Evolutionary conservation across 2,329 filamentous ascomycete species (phyloP), one percentile per base, ranked within the genome.

Genomic region (Cadophora luteo-olivacea): DNA sequence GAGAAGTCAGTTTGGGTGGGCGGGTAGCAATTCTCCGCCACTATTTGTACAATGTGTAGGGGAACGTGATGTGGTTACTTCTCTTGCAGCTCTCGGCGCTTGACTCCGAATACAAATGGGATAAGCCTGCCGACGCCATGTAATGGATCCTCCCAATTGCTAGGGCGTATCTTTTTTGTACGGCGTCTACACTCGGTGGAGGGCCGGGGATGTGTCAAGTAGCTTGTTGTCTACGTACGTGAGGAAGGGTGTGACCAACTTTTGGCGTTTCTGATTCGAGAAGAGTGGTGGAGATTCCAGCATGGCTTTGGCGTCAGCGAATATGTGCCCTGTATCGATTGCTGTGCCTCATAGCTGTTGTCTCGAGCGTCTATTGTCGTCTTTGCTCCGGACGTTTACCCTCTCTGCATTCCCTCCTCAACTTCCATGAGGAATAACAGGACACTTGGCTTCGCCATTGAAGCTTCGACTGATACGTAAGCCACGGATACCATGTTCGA

Each of bases 71-170:
- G 24, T 51, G 41, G 38, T 51, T 24, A 25, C 0, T 38, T 29
- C n/a, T 58, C 54, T 61, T 38, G 38, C 38, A 29, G 38, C 58
- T 48, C 14, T 24, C 24, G 45, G 60, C 60, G 60, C 60, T 24
- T 49, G 25, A 14, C 24, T 22, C n/a, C 8, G 16, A 9, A 36
- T 16, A 19, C 19, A 33, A 33, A 12, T 49, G 41, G 29, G 49
- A n/a, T 49, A 25, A 62, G 45, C 41, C 24, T 49, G 60, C 16
- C 41, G 4, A 32, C 16, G 25, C 45, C 60, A 62, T 4, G 41
- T 62, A 24, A 62, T 51, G 16, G 11, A 49, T 22, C 25, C 41
- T 36, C 16, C 29, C 0, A 51, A n/a, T 25, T 5, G 12, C 24
- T 22, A 33, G 19, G 29, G 52, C 14, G 19, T 55, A 0, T 9